Evolutionary conservation across 2,329 filamentous ascomycete species (phyloP).

Genomic region (Volutella citrinella): DNA sequence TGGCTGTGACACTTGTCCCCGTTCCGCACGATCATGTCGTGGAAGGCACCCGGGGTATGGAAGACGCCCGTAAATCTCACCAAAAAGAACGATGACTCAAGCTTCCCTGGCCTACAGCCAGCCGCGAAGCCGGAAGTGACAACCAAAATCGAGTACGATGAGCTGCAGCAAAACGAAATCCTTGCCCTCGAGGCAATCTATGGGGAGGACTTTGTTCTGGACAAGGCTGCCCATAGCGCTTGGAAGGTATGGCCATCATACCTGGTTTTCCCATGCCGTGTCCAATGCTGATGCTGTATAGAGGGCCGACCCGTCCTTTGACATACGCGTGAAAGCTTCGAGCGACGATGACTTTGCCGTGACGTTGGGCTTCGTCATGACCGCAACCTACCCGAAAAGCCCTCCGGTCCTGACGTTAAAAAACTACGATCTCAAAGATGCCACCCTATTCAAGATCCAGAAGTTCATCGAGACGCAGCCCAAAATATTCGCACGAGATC

Average conservation of each 20-base stretch:
- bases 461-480: conserved; percentile 60
- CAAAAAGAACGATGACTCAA: conserved; percentile 44
- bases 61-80: conserved; percentile 44
- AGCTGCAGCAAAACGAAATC: conserved; percentile 85
- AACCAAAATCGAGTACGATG: conserved; percentile 65
- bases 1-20: conserved; percentile 47
- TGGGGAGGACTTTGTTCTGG: conserved; percentile 78
- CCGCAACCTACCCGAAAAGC: conserved; percentile 87
- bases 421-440: conserved; percentile 63
- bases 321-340: conserved; percentile 71
- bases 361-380: conserved; percentile 75
- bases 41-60: conserved; percentile 45
- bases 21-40: conserved; percentile 46
- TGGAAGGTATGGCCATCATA: conserved; percentile 67
- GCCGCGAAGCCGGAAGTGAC: conserved; percentile 36
- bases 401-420: conserved; percentile 70
- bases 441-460: conserved; percentile 67
- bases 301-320: conserved; percentile 82
- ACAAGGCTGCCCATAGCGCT: conserved; percentile 67
- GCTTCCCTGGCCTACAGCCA: conserved; percentile 50
- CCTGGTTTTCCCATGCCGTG: conserved; percentile 8
- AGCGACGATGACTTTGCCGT: conserved; percentile 70
- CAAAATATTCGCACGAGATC: conserved; percentile 48
- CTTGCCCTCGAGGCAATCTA: conserved; percentile 85
- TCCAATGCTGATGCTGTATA: conserved; percentile 31